Conservation (phyloP, 805 yeast genomes). For the Kazachstania viticola region DNA sequence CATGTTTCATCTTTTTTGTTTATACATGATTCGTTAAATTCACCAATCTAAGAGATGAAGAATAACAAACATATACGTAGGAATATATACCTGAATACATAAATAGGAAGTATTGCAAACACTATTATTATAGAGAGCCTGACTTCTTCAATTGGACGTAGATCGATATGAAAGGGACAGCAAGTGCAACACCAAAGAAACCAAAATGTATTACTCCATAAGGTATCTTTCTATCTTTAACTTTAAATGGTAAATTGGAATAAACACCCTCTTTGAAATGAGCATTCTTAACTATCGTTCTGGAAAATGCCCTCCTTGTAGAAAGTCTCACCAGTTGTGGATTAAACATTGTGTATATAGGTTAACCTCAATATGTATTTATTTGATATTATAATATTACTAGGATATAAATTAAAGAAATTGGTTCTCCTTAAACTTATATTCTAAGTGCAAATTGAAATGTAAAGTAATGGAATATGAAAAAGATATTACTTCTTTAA, state of each 20-base stretch:
- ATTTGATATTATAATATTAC: too few relatives aligned
- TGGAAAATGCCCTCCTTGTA: slow-evolving; percentile 40
- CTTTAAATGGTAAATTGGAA: slow-evolving; percentile 89
- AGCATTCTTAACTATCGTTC: slow-evolving; percentile 36
- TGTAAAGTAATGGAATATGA: too few relatives aligned
- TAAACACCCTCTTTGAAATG: slow-evolving; percentile 76
- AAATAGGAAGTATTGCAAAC: background rate
- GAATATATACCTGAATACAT: background rate
- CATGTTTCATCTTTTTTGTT: too few relatives aligned
- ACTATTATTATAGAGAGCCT: slow-evolving; percentile 31
- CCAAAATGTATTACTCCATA: slow-evolving; percentile 74
- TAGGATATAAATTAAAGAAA: too few relatives aligned
- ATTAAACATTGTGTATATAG: slow-evolving; percentile 24
- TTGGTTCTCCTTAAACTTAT: too few relatives aligned
- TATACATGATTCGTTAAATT: too few relatives aligned
- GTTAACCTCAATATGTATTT: too few relatives aligned
- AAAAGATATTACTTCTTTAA: too few relatives aligned
- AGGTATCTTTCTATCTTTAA: slow-evolving; percentile 87
- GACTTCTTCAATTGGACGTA: slow-evolving; percentile 82
- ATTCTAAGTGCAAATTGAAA: too few relatives aligned
- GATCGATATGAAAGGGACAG: slow-evolving; percentile 68
- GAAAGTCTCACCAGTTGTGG: slow-evolving; percentile 25
- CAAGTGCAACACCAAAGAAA: slow-evolving; percentile 58
- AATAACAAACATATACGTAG: too few relatives aligned
- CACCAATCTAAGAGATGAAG: too few relatives aligned